A percentile compares a stretch with the other conserved stretches of the same genome.
These are phyloP conservation scores for Rhynchosporium graminicola DNA, from an alignment of 2,329 filamentous ascomycete species.

Conservation along the genomic window DNA sequence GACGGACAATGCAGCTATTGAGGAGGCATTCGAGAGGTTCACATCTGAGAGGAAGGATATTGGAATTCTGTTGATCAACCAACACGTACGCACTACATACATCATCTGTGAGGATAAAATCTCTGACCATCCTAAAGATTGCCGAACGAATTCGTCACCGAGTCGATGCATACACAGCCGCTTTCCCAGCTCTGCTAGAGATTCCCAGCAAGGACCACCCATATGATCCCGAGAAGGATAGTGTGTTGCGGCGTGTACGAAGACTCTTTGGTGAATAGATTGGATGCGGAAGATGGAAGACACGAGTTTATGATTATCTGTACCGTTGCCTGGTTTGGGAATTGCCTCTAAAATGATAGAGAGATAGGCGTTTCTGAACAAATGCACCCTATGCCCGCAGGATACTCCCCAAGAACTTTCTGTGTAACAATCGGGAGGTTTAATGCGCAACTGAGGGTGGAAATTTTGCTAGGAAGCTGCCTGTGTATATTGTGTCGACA, in stretches of 20 bases:
- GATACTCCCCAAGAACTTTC: background rate
- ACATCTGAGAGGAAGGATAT: conserved; percentile 93
- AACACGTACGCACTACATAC: conserved; percentile 67
- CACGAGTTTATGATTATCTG: conserved; percentile 1
- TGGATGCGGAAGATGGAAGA: conserved; percentile 43
- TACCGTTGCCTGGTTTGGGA: background rate
- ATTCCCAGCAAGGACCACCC: conserved; percentile 99
- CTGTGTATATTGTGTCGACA: no score
- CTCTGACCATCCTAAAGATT: conserved; percentile 57
- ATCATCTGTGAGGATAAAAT: background rate
- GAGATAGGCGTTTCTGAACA: conserved; percentile 7
- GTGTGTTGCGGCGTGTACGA: conserved; percentile 84
- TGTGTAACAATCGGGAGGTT: background rate
- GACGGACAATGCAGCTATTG: conserved; percentile 85
- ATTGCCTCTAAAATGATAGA: conserved; percentile 2
- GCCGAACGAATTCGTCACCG: conserved; percentile 90
- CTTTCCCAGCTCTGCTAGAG: conserved; percentile 94
- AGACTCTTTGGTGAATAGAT: conserved; percentile 70
- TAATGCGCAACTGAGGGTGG: background rate
- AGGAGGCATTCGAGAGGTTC: conserved; percentile 86
- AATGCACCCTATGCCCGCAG: background rate
- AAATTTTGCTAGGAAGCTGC: no score
- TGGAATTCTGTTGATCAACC: conserved; percentile 94
- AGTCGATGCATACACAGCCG: conserved; percentile 88
- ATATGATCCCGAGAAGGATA: conserved; percentile 98